Conservation (phyloP, 352 stramenopile species). For the Aphanomyces astaci region DNA sequence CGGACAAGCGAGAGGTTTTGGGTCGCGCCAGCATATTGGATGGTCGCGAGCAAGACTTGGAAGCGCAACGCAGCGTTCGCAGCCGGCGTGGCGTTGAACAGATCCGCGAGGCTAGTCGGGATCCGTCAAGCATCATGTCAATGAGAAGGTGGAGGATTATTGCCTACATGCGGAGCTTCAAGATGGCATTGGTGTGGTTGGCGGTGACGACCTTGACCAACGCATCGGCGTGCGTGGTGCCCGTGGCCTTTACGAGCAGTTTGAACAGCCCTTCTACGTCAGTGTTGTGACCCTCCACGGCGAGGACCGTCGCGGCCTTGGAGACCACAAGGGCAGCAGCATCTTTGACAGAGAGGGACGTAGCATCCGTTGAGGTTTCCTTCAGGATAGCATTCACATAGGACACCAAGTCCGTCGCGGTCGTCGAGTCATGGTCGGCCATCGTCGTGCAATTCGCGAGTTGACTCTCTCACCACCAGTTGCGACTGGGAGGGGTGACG, state of each 20-base stretch:
- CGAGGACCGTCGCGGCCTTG: constrained; percentile 50
- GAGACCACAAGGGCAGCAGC: constrained; percentile 41
- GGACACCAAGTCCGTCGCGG: constrained; percentile 44
- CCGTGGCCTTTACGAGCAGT: constrained; percentile 52
- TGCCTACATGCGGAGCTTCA: constrained; percentile 61
- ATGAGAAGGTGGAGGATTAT: neutral
- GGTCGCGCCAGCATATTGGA: constrained; percentile 49
- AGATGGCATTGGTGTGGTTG: constrained; percentile 50
- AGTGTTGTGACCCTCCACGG: constrained; percentile 51
- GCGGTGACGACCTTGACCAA: constrained; percentile 42
- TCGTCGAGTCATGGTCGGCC: constrained; percentile 22
- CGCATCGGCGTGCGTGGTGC: constrained; percentile 34
- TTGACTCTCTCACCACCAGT: constrained; percentile 10
- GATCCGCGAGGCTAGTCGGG: constrained; percentile 36
- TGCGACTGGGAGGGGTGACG: neutral
- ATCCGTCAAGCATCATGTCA: neutral
- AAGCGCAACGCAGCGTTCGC: constrained; percentile 55
- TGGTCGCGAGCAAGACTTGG: constrained; percentile 49
- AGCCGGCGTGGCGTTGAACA: constrained; percentile 65
- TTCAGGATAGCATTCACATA: constrained; percentile 77
- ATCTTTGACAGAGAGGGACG: constrained; percentile 34
- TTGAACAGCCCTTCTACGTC: constrained; percentile 69
- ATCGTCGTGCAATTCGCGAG: neutral
- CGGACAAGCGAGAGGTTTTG: constrained; percentile 51
- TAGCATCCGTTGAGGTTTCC: constrained; percentile 40